Conservation (phyloP, 2,329 filamentous ascomycete genomes). For the Escovopsis weberi region DNA sequence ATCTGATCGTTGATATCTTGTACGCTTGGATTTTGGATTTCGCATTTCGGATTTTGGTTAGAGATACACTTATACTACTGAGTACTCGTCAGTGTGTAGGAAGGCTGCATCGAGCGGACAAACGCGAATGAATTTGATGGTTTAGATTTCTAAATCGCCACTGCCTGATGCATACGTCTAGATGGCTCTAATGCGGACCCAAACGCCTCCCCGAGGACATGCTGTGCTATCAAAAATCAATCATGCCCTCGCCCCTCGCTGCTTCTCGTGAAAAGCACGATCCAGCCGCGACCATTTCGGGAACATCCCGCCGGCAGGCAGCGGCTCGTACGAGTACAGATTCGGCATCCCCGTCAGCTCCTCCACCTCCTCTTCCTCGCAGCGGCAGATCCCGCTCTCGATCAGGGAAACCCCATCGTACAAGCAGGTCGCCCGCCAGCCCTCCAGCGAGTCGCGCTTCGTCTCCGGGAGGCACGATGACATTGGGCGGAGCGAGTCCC, state of each 20-base stretch:
- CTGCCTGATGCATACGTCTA: no score
- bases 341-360: conserved; percentile 10
- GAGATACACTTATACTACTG: not conserved
- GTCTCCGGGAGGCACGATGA: not conserved
- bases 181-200: no score
- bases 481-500: conserved; percentile 6
- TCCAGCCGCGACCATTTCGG: conserved; percentile 2
- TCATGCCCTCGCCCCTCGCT: no score
- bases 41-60: conserved; percentile 2
- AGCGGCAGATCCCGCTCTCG: conserved; percentile 18
- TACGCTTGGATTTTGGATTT: not conserved
- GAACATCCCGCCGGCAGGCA: not conserved
- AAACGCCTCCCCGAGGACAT: no score
- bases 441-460: conserved; percentile 9
- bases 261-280: not conserved
- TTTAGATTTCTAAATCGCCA: no score
- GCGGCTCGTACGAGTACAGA: conserved; percentile 6
- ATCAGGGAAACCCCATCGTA: conserved; percentile 13
- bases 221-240: no score
- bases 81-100: no score
- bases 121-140: no score
- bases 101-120: no score
- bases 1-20: not conserved
- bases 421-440: conserved; percentile 10
- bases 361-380: conserved; percentile 8